phyloP scores from a whole-genome alignment of 1,139 yeast genomes.

The Magnusiomyces paraingens region DNA sequence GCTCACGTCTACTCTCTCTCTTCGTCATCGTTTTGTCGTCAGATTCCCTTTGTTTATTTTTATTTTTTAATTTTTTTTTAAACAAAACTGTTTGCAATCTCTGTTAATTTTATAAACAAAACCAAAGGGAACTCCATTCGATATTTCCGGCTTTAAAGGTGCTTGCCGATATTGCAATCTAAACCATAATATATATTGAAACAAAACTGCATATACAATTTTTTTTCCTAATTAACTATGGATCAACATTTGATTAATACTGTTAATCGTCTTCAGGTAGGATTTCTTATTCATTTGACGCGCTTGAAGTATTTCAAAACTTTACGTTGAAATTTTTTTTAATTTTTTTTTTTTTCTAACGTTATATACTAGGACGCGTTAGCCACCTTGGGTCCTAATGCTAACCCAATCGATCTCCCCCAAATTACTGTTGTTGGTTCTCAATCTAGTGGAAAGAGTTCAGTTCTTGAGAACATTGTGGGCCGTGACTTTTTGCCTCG shows the following conservation, averaged over 20 bases:
- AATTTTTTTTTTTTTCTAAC: neutral
- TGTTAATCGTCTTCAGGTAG: constrained; percentile 64
- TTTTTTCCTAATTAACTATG: constrained; percentile 44
- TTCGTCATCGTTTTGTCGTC: no score
- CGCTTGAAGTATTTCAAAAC: neutral
- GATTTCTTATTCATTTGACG: neutral
- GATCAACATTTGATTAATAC: constrained; percentile 87
- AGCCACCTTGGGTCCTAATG: constrained; percentile 73
- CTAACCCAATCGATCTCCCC: constrained; percentile 62
- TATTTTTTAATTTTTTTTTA: no score
- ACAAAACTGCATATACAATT: no score
- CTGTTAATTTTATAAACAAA: no score
- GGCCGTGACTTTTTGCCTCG: constrained; percentile 93
- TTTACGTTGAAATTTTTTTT: neutral
- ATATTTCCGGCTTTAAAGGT: no score
- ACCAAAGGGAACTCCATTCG: no score
- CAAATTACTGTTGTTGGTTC: constrained; percentile 97
- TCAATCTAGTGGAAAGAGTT: constrained; percentile 89
- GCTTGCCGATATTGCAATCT: no score
- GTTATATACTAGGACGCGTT: constrained; percentile 51
- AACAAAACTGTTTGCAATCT: no score
- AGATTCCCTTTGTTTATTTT: no score
- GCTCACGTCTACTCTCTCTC: no score
- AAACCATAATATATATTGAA: no score
- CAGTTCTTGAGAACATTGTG: constrained; percentile 88